Evolutionary conservation across 2,329 filamentous ascomycete genomes (phyloP).

Genomic region (Trichocomaceae sp.): DNA sequence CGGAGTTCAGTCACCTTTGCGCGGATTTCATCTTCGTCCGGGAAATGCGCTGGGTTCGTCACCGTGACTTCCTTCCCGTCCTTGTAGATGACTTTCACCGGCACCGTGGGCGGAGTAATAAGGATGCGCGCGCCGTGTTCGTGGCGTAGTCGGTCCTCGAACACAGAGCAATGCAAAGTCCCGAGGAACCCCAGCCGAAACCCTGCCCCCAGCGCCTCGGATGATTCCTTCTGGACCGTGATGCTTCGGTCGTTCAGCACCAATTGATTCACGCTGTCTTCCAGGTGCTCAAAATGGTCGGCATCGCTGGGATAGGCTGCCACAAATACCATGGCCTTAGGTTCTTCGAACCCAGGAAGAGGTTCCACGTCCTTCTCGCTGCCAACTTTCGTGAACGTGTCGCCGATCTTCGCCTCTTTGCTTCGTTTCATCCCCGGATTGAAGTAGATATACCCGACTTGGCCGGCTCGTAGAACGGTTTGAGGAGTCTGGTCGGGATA

Average conservation of each 20-base stretch:
- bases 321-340: constrained; percentile 98
- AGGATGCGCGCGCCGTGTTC: constrained; percentile 94
- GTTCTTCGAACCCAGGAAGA: constrained; percentile 89
- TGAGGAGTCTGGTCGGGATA: constrained; percentile 83
- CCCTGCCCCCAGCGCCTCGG: constrained; percentile 84
- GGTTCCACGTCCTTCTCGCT: constrained; percentile 69
- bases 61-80: constrained; percentile 73
- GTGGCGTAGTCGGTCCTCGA: constrained; percentile 88
- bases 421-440: constrained; percentile 98
- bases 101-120: constrained; percentile 91
- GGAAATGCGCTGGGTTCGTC: constrained; percentile 82
- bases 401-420: constrained; percentile 90
- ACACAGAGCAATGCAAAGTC: constrained; percentile 98
- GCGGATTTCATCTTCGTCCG: constrained; percentile 58
- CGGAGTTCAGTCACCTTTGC: constrained; percentile 56
- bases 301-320: constrained; percentile 93
- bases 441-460: constrained; percentile 95
- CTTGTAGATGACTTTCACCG: constrained; percentile 74
- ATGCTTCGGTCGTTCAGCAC: constrained; percentile 93
- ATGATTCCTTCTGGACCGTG: constrained; percentile 87
- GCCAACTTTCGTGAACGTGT: constrained; percentile 83
- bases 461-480: constrained; percentile 72
- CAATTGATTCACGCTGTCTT: constrained; percentile 90
- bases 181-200: constrained; percentile 93
- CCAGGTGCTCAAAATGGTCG: constrained; percentile 73